phyloP scores from a whole-genome alignment of 495 filamentous ascomycete genomes.

The Pseudomonodictys pantanalensis region DNA sequence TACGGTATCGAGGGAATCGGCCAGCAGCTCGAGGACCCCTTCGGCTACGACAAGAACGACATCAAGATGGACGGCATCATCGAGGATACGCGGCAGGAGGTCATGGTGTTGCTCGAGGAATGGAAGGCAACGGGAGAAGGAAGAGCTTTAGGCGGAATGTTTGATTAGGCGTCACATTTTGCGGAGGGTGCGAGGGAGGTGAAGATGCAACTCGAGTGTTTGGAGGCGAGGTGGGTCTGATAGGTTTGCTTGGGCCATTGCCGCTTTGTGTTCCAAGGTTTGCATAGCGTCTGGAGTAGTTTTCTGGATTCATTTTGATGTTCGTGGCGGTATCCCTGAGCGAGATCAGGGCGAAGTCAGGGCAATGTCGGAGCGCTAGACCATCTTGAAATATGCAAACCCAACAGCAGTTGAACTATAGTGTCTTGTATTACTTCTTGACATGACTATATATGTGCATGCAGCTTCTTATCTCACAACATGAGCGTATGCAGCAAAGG shows the following conservation, averaged over 20 bases:
- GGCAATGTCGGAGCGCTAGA: neutral
- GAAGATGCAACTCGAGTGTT: neutral
- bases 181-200: constrained; percentile 1
- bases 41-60: constrained; percentile 71
- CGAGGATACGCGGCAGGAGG: constrained; percentile 63
- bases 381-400: neutral
- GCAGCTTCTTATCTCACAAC: too few relatives aligned
- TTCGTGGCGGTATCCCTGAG: too few relatives aligned
- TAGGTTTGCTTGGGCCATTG: too few relatives aligned
- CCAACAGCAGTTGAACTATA: too few relatives aligned
- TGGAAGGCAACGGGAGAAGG: constrained; percentile 45
- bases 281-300: too few relatives aligned
- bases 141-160: constrained; percentile 20
- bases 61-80: constrained; percentile 77
- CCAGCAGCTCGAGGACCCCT: constrained; percentile 71
- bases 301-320: too few relatives aligned
- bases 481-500: too few relatives aligned
- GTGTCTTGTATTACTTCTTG: too few relatives aligned
- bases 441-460: too few relatives aligned
- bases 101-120: constrained; percentile 60
- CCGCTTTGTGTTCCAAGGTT: too few relatives aligned
- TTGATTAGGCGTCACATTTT: constrained; percentile 25
- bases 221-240: too few relatives aligned
- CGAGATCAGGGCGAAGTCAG: neutral
- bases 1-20: constrained; percentile 75